Percentiles rank a stretch among this genome's conserved stretches.
Evolutionary conservation across 805 yeast genomes (phyloP).

Genomic region (Saccharomycopsis capsularis): DNA sequence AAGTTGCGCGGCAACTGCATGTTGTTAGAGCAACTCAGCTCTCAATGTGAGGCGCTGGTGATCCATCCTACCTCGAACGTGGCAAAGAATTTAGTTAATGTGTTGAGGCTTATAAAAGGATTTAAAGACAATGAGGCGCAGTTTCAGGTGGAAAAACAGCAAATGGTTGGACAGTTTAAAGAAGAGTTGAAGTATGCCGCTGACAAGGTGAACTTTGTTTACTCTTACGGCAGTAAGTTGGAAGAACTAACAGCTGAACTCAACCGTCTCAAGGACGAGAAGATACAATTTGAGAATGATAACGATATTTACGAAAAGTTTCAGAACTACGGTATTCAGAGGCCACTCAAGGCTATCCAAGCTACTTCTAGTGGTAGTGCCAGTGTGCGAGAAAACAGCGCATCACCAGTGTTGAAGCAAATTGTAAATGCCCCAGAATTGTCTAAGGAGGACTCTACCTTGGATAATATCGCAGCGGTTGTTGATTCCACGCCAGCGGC

Average conservation of each 20-base stretch:
- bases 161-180: conserved; percentile 16
- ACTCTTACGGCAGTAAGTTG: conserved; percentile 10
- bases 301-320: conserved; percentile 18
- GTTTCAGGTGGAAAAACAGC: conserved; percentile 10
- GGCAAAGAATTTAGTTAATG: conserved; percentile 17
- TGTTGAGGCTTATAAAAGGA: conserved; percentile 1
- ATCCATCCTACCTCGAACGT: conserved; percentile 6
- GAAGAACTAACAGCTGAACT: conserved; percentile 8
- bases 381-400: too few species aligned
- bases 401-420: background rate
- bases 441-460: too few species aligned
- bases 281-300: conserved; percentile 19
- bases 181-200: conserved; percentile 9
- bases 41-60: background rate
- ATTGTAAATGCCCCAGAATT: background rate
- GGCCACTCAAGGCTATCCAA: background rate
- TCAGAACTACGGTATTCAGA: background rate
- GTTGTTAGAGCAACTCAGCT: background rate
- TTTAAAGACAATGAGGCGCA: conserved; percentile 5
- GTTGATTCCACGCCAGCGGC: background rate
- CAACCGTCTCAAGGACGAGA: conserved; percentile 14
- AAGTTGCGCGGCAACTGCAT: background rate
- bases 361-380: background rate
- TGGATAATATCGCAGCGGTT: background rate
- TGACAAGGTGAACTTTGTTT: conserved; percentile 20